These are phyloP conservation scores for Aspergillus neoniger DNA, from an alignment of 2,329 filamentous ascomycete species.

Conservation along the genomic window DNA sequence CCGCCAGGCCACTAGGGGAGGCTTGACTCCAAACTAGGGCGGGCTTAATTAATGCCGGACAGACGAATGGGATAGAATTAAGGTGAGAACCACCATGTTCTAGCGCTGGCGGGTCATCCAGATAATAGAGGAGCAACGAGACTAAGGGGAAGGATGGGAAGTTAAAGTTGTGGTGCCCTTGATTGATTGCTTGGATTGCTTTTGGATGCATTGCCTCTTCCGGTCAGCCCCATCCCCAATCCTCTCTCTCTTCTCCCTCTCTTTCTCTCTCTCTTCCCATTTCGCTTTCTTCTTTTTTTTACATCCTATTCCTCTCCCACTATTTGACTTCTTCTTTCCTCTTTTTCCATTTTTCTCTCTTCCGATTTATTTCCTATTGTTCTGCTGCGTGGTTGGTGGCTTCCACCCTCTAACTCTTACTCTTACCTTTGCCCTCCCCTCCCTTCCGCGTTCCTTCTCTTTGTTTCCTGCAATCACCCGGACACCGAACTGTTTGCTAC, in stretches of 20 bases:
- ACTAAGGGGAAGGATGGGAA: background rate
- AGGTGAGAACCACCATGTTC: background rate
- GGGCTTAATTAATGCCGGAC: background rate
- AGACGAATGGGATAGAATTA: conserved; percentile 3
- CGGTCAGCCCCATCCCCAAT: conserved; percentile 21
- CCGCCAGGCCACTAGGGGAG: conserved; percentile 2
- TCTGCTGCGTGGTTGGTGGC: background rate
- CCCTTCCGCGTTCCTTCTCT: background rate
- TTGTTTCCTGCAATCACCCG: background rate
- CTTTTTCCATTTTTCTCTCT: background rate
- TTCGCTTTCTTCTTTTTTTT: too few relatives aligned
- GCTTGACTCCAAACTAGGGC: background rate
- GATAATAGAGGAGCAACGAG: too few relatives aligned
- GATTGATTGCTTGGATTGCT: background rate
- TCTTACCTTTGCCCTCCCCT: conserved; percentile 6
- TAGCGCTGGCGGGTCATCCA: conserved; percentile 4
- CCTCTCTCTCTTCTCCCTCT: conserved; percentile 9
- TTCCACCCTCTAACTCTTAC: background rate
- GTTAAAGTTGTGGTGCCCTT: background rate
- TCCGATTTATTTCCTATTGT: background rate
- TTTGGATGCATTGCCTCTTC: conserved; percentile 6
- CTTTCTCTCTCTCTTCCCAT: background rate
- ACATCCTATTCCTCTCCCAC: conserved; percentile 1
- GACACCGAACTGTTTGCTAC: too few relatives aligned
- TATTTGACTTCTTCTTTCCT: background rate